Evolutionary conservation across 2,329 filamentous ascomycete genomes (phyloP), one percentile per base, ranked within the genome.

Genomic region (Phaeosphaeriaceae sp.): DNA sequence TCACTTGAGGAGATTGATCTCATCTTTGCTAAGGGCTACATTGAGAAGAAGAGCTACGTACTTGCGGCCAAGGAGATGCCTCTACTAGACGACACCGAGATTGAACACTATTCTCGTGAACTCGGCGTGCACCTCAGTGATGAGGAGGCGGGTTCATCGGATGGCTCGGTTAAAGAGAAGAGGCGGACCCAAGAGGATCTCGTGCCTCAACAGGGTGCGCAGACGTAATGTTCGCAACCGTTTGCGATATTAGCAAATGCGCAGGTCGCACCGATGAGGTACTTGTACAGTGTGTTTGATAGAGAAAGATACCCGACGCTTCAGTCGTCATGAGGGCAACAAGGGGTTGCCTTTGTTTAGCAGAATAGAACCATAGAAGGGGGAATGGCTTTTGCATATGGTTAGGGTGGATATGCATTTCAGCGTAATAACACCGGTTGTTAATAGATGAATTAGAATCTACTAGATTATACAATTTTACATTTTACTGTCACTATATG

Each of bases 1-100:
- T 72, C 67, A 1, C 71, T 83, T 0, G 81, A 83, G 55, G 79
- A 83, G 50, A 80, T 83, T 28, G 80, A 82, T 56, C 68, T 74
- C 18, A 71, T 81, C 58, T 81, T 82, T 47, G 72, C 73, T 39
- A 72, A 72, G 58, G 72, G 68, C 5, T 67, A 54, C 47, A 41
- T 63, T 12, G 66, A 69, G 56, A 66, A 73, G 33, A 74, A 68
- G 51, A 67, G 53, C 50, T 75, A 74, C 46, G 72, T 75, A 13
- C 53, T 53, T 4, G 72, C 72, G 9, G 68, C 72, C 1, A 64
- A 73, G 56, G 65, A 74, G 49, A 59, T 74, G 8, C 72, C 72
- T 6, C 38, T 50, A 21, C 56, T 75, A 38, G 63, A 65, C 28
- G 69, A 73, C 33, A 51, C 60, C 4, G 71, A 72, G 42, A 67